phyloP scores from a whole-genome alignment of 2,329 filamentous ascomycete genomes.

The Penicillium sp. region DNA sequence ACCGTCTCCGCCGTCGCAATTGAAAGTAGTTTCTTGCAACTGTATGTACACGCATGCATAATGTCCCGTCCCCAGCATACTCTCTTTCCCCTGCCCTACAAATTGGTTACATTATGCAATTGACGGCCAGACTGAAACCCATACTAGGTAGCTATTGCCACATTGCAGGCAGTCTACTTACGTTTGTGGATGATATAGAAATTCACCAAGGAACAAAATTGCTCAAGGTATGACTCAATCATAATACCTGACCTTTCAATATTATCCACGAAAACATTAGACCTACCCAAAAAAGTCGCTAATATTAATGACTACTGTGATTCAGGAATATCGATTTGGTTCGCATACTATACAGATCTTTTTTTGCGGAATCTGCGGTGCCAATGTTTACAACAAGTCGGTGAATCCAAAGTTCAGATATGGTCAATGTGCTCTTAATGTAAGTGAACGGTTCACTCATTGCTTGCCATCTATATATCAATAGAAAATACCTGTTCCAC shows the following conservation, averaged over 20 bases:
- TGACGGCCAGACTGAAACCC: no score
- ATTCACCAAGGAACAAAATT: neutral
- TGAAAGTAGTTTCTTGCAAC: neutral
- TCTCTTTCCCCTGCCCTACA: neutral
- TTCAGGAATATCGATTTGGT: neutral
- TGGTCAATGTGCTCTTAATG: neutral
- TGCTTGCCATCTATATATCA: no score
- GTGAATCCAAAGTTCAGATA: neutral
- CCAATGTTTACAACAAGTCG: conserved; percentile 1
- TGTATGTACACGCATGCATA: neutral
- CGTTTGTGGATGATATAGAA: neutral
- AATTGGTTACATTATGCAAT: no score
- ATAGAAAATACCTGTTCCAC: neutral
- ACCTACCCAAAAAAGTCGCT: no score
- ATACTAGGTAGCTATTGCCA: neutral
- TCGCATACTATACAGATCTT: neutral
- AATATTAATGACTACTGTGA: neutral
- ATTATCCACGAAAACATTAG: no score
- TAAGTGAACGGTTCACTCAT: neutral
- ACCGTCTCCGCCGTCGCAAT: neutral
- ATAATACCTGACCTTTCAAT: neutral
- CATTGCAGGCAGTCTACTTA: neutral
- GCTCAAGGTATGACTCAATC: neutral
- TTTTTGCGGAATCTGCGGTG: neutral
- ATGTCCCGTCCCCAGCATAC: neutral